Base-by-base conservation (phyloP, 345 rosid genomes). In the Garcia nutans region DNA sequence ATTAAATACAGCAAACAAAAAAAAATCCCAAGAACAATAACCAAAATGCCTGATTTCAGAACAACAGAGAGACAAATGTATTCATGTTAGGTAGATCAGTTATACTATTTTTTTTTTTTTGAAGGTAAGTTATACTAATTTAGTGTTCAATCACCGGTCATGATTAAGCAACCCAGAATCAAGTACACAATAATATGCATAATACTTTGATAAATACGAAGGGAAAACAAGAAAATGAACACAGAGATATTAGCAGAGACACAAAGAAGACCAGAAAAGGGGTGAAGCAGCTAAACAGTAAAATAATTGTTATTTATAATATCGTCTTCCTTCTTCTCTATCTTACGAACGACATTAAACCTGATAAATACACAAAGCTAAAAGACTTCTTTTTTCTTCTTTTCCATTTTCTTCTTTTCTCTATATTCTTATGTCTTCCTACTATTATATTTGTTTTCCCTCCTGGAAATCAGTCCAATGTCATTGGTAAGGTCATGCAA, bases 401-500 rank as follows among this genome's bases (percentile, higher is more conserved):
- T 50, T 50, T 50, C 55, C 55, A 50, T 50, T 50, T 50, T 50
- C 55, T 50, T 50, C 17, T 12, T 50, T 16, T 50, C 55, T 50
- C 55, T 50, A 19, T 10, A 50, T 50, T 50, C 55, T 50, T 50
- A 50, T 50, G 55, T 50, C 55, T 17, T 50, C 13, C 16, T 50
- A 50, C 10, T 47, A 47, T 47, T 47, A 47, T 65, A 65, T 42
- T 10, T 17, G 42, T 24, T 22, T 66, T 22, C 12, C 50, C 12
- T 49, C n/a, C 23, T 10, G n/a, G 23, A 19, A 65, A 45, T 79
- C 75, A 79, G 72, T 79, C 82, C 49, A 74, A 17, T 8, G 82
- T 80, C 83, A 76, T 80, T 5, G 83, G 83, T 60, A 45, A 62
- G 59, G 74, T 60, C 65, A 80, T 71, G 83, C 83, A 80, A 50